These are phyloP conservation scores for Urtica urens DNA, from an alignment of 306 rosid genomes.

Conservation along the genomic window DNA sequence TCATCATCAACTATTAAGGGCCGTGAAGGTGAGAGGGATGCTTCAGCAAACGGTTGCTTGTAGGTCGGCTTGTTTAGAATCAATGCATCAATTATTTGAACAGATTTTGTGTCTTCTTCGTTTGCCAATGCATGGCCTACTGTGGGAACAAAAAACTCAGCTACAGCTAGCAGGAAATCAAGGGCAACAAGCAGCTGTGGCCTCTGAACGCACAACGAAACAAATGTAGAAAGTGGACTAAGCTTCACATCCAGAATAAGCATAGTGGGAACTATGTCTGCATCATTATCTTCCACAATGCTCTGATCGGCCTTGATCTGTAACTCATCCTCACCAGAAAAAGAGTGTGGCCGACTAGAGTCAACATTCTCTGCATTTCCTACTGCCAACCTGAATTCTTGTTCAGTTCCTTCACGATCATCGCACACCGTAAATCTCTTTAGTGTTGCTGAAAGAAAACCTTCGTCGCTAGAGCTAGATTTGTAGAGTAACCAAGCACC, in stretches of 20 bases:
- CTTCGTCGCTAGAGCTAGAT: slow-evolving; percentile 62
- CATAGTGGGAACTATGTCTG: slow-evolving; percentile 63
- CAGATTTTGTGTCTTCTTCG: slow-evolving; percentile 37
- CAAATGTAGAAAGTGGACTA: slow-evolving; percentile 38
- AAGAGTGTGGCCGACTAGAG: slow-evolving; percentile 23
- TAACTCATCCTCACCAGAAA: slow-evolving; percentile 21
- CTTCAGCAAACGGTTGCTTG: slow-evolving; percentile 59
- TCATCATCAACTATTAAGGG: slow-evolving; percentile 79
- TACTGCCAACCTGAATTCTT: slow-evolving; percentile 76
- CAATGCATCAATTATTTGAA: slow-evolving; percentile 46
- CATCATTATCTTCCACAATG: slow-evolving; percentile 18
- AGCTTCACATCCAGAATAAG: slow-evolving; percentile 75
- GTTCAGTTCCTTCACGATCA: slow-evolving; percentile 85
- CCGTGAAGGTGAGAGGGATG: slow-evolving; percentile 59
- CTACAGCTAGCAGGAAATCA: slow-evolving; percentile 88
- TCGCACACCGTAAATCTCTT: slow-evolving; percentile 75
- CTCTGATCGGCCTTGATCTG: slow-evolving; percentile 26
- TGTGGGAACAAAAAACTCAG: slow-evolving; percentile 85
- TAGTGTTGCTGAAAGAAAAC: slow-evolving; percentile 80
- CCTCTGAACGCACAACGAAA: slow-evolving; percentile 73
- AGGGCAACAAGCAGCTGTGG: slow-evolving; percentile 91
- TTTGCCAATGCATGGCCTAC: slow-evolving; percentile 46
- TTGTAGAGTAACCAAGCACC: slow-evolving; percentile 86
- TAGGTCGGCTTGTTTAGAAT: slow-evolving; percentile 45
- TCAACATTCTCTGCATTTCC: slow-evolving; percentile 60